Evolutionary conservation across 805 yeast species (phyloP).

Genomic region (Wickerhamiella vanderwaltii): DNA sequence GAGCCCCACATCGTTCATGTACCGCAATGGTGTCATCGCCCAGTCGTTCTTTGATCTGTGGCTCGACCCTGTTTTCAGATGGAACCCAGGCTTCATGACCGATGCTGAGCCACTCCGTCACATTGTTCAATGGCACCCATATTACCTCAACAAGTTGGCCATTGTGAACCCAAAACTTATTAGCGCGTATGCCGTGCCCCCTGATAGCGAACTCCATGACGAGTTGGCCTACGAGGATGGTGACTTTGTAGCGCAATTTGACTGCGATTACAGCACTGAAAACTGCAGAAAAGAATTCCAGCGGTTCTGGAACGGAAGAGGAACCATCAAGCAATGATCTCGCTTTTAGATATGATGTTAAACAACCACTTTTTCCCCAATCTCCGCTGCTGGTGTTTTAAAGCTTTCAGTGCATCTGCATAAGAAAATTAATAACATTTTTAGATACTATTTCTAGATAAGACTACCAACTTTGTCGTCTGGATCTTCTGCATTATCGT

Average conservation of each 20-base stretch:
- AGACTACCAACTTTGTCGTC: too few species aligned
- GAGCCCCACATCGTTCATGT: slow-evolving; percentile 58
- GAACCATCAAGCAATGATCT: slow-evolving; percentile 13
- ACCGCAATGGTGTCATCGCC: slow-evolving; percentile 53
- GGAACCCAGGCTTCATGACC: slow-evolving; percentile 47
- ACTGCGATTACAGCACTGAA: slow-evolving; percentile 25
- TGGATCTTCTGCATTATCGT: too few species aligned
- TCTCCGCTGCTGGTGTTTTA: too few species aligned
- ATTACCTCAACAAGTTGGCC: slow-evolving; percentile 56
- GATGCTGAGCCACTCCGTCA: slow-evolving; percentile 58
- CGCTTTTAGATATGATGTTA: too few species aligned
- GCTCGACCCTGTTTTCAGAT: slow-evolving; percentile 58
- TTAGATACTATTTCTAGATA: too few species aligned
- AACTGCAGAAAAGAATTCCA: slow-evolving; percentile 24
- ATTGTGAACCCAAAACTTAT: slow-evolving; percentile 54
- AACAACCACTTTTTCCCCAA: too few species aligned
- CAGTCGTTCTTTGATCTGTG: slow-evolving; percentile 66
- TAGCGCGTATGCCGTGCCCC: slow-evolving; percentile 25
- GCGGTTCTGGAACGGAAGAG: slow-evolving; percentile 23
- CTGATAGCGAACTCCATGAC: slow-evolving; percentile 16
- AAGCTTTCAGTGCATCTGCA: too few species aligned
- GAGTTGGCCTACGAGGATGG: slow-evolving; percentile 25
- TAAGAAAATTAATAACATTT: too few species aligned
- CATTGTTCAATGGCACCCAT: slow-evolving; percentile 90
- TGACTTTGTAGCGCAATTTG: slow-evolving; percentile 27